These are phyloP conservation scores for Brassica rapa DNA, from an alignment of 345 rosid species.

Conservation along the genomic window DNA sequence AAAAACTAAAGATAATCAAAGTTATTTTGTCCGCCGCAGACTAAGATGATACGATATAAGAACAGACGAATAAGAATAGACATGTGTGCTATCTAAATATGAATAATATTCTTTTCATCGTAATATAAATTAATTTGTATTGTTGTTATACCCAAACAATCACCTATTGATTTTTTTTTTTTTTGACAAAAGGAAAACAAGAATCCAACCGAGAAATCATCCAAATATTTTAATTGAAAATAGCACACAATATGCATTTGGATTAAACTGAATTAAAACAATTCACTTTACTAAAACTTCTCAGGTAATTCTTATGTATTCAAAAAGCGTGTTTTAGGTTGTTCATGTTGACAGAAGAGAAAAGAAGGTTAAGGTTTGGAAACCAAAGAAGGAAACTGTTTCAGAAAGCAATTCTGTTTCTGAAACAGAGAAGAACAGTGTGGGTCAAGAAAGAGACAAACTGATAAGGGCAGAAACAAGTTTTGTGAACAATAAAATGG, in stretches of 20 bases:
- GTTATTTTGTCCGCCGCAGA: conserved; percentile 20
- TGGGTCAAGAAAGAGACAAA: too few species aligned
- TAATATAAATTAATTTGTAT: not conserved
- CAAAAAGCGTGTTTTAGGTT: too few species aligned
- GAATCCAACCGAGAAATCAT: not conserved
- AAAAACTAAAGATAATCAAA: not conserved
- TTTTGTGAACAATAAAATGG: too few species aligned
- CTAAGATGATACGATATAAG: conserved; percentile 14
- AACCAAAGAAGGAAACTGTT: too few species aligned
- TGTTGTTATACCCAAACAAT: conserved; percentile 8
- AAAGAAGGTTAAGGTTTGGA: too few species aligned
- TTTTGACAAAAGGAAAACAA: not conserved
- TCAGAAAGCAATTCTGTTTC: too few species aligned
- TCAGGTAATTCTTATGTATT: too few species aligned
- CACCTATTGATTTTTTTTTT: not conserved
- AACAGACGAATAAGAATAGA: conserved; percentile 17
- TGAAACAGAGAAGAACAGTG: too few species aligned
- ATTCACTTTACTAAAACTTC: not conserved
- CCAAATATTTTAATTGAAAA: not conserved
- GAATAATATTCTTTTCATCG: conserved; percentile 7
- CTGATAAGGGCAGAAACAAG: too few species aligned
- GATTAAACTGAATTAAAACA: not conserved
- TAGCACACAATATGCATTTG: not conserved
- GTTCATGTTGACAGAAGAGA: too few species aligned
- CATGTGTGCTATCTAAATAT: conserved; percentile 15